Base-by-base conservation (phyloP, 768 basidiomycete species). In the Exidia glandulosa region DNA sequence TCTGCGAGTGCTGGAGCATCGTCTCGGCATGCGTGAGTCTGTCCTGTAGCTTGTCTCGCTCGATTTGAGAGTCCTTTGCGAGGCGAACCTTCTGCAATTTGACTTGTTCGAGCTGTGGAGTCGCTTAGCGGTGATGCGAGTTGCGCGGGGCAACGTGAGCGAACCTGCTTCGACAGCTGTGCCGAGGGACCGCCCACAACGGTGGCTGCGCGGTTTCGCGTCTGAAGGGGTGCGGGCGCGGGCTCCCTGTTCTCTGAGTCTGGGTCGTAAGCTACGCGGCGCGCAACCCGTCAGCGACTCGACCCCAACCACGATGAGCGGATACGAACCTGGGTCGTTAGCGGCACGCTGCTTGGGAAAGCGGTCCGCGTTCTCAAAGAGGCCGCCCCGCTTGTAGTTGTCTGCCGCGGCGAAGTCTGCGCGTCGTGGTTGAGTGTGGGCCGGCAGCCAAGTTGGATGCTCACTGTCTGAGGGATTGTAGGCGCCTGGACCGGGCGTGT, bases 311-410 rank as follows among this genome's bases (percentile, higher is more conserved):
- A 45, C 6, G 10, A 14, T 32, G 45, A 27, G 27, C 41, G 13
- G 29, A 10, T 10, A 48, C 72, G 36, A 61, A 81, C 83, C 80
- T 66, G 76, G 72, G 10, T 70, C 65, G 5, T 79, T 73, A 1
- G 72, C 68, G 5, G 65, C 63, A 60, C 75, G 78, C 19, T 82
- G 76, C 60, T 77, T 75, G 14, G 64, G 60, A 66, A 83, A 84
- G 2, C 82, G 73, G 41, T 79, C 77, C 2, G 79, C 68, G 63
- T 81, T 84, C 68, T 84, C 82, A 2, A 83, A 71, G 60, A 82
- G 81, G 16, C 80, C 81, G 1, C 82, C 81, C 25, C 77, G 76
- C 66, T 84, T 84, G 66, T 84, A 79, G 16, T 73, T 68, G 31
- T 83, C 81, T 10, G 41, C 41, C 16, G 41, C 16, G 10, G 41